Conservation (phyloP, 1,284 basidiomycete genomes). For the Pseudozyma flocculosa region DNA sequence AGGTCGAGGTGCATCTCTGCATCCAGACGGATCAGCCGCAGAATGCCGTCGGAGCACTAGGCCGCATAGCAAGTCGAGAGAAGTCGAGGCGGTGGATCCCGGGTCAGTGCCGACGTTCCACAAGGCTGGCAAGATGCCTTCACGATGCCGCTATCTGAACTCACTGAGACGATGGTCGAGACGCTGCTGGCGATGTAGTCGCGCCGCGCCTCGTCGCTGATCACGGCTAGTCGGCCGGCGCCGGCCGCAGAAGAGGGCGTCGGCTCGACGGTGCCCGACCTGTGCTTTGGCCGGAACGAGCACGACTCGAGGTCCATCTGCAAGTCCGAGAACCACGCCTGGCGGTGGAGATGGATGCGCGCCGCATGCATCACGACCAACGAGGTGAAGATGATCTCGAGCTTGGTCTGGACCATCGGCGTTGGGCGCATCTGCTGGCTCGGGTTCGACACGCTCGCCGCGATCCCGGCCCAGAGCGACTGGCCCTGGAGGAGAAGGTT, state of each 20-base stretch:
- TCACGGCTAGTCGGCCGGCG: constrained; percentile 1
- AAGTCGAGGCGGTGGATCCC: no score
- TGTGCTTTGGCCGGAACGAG: constrained; percentile 8
- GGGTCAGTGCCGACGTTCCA: no score
- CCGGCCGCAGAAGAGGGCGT: not conserved
- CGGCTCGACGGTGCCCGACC: not conserved
- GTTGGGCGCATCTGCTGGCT: not conserved
- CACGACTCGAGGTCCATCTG: constrained; percentile 14
- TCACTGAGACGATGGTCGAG: constrained; percentile 6
- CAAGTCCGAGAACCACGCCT: constrained; percentile 12
- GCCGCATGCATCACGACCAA: constrained; percentile 8
- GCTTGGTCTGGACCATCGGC: not conserved
- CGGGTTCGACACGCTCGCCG: not conserved
- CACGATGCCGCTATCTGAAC: no score
- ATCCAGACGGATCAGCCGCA: constrained; percentile 9
- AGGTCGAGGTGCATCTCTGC: constrained; percentile 1
- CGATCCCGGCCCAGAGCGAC: not conserved
- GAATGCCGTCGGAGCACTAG: constrained; percentile 10
- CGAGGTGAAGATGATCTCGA: constrained; percentile 11
- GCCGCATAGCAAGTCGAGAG: no score
- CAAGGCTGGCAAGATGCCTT: no score
- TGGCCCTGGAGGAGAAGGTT: constrained; percentile 7
- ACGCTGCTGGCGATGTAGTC: constrained; percentile 4
- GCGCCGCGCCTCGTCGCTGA: not conserved
- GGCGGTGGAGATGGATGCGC: constrained; percentile 13